Base-by-base conservation (phyloP, 305 asterid genomes). In the Fraxinus baroniana region DNA sequence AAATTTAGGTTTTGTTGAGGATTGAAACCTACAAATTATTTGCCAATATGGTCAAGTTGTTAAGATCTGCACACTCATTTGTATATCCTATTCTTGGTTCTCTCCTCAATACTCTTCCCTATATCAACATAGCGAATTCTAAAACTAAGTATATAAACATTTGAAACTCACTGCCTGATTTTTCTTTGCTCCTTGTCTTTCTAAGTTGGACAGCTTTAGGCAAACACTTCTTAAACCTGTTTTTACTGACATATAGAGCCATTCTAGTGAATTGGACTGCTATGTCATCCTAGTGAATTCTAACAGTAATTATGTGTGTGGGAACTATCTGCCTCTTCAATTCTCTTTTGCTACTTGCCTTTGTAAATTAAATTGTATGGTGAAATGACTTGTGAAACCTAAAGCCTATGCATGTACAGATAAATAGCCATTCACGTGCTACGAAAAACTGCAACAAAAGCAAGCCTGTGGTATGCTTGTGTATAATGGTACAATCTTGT, bases 51-150 rank as follows among this genome's bases (percentile, higher is more conserved):
- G 41, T 77, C 35, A 41, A 78, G 73, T 78, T 77, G 77, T 68
- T 71, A 70, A 75, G 77, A 55, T 73, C 82, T 79, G 41, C 75
- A 6, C 57, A 71, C 75, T 8, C 75, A 68, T 68, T 20, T 37
- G 12, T 28, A 24, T 78, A 74, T 26, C 0, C 9, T 4, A 32
- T 73, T 46, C 79, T 57, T 78, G 24, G 13, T 18, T 76, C n/a
- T 57, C 41, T 20, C 13, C 37, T 60, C 52, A 30, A 37, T 3
- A 28, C 18, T 52, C 24, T 17, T 52, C 64, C 64, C 64, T 52
- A 52, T 18, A 5, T n/a, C 24, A 17, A 22, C 64, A 5, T n/a
- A 52, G 64, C 20, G 24, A 52, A 52, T 52, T 52, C 22, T 52
- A 52, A 17, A 0, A 5, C 9, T 15, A 52, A 52, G 24, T 52